A percentile compares a stretch with the other conserved stretches of the same genome.
These are phyloP conservation scores for Monilinia aucupariae DNA, from an alignment of 2,329 filamentous ascomycete species.

Conservation along the genomic window DNA sequence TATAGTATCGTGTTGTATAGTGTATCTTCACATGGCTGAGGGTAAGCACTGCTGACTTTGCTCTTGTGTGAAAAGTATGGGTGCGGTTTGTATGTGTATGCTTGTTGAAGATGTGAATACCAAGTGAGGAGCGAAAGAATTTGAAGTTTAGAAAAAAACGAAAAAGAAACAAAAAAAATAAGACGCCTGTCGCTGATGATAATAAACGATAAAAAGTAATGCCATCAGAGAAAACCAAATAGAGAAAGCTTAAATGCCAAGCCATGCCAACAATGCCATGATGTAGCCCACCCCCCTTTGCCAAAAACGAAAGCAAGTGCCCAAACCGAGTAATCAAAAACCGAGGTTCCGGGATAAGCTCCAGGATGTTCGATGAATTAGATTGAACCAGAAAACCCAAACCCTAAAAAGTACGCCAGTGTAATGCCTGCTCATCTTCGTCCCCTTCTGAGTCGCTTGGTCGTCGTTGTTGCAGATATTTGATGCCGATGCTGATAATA, in stretches of 20 bases:
- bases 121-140: constrained; percentile 12
- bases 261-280: constrained; percentile 15
- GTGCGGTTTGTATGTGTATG: constrained; percentile 3
- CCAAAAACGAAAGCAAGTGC: constrained; percentile 13
- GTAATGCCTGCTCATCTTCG: constrained; percentile 15
- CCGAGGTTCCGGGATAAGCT: constrained; percentile 4
- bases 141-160: constrained; percentile 11
- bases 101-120: neutral
- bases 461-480: constrained; percentile 11
- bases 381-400: constrained; percentile 13
- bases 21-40: neutral
- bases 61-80: neutral
- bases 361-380: constrained; percentile 16
- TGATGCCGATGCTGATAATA: constrained; percentile 8
- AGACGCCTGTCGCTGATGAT: constrained; percentile 17
- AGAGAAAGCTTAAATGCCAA: constrained; percentile 12
- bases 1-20: neutral
- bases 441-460: constrained; percentile 14
- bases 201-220: constrained; percentile 7
- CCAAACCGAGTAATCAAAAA: constrained; percentile 13
- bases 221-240: constrained; percentile 13
- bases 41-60: neutral
- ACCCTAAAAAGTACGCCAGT: constrained; percentile 12
- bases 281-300: constrained; percentile 11
- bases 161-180: constrained; percentile 10